Evolutionary conservation across 257 asterid genomes (phyloP).

Genomic region (Apocynum venetum): DNA sequence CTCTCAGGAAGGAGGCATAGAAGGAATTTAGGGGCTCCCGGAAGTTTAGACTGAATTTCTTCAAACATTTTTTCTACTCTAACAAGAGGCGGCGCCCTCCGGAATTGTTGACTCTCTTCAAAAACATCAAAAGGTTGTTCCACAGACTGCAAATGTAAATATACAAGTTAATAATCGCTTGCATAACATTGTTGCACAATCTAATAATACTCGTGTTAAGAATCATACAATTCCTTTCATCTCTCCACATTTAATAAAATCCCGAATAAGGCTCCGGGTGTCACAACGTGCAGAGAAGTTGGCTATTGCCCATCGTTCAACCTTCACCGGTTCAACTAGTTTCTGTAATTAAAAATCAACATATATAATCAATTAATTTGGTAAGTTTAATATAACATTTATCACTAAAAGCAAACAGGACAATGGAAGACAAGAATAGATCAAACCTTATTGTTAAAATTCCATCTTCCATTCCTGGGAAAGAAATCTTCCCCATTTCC

Average conservation of each 20-base stretch:
- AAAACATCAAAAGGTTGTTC: conserved; percentile 64
- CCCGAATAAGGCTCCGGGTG: conserved; percentile 45
- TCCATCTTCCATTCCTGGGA: conserved; percentile 87
- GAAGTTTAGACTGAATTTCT: conserved; percentile 56
- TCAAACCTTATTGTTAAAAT: conserved; percentile 73
- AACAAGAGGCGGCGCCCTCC: conserved; percentile 65
- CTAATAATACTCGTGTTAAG: not conserved
- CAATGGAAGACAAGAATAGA: not conserved
- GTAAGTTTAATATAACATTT: not conserved
- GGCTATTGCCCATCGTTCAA: conserved; percentile 84
- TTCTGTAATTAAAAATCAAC: conserved; percentile 35
- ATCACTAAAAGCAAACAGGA: not conserved
- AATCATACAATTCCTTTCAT: conserved; percentile 76
- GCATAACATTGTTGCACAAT: not conserved
- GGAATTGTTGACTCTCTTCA: conserved; percentile 53
- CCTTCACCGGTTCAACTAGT: conserved; percentile 54
- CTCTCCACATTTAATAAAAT: conserved; percentile 59
- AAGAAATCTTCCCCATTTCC: conserved; percentile 79
- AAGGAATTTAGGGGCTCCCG: conserved; percentile 71
- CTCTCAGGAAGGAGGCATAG: conserved; percentile 81
- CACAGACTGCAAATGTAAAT: conserved; percentile 37
- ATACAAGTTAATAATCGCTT: not conserved
- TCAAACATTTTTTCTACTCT: conserved; percentile 85
- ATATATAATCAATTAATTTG: not conserved
- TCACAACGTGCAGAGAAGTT: conserved; percentile 94